A percentile compares a stretch with the other conserved stretches of the same genome.
These are phyloP conservation scores for Saksenaea oblongispora DNA, from an alignment of 371 early-diverging fungal genomes.

Conservation along the genomic window DNA sequence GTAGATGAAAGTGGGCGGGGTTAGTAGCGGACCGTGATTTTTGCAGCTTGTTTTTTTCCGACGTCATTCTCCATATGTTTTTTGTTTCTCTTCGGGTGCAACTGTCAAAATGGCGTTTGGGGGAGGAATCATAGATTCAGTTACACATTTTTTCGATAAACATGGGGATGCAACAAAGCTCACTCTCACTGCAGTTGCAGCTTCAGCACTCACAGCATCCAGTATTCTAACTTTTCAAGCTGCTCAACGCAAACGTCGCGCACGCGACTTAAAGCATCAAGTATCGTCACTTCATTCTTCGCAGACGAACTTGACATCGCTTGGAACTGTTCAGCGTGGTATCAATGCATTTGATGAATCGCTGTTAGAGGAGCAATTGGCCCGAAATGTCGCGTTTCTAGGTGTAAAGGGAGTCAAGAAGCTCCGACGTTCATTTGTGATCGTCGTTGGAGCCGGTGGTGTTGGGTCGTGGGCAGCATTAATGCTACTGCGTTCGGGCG, in stretches of 20 bases:
- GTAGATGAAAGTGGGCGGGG: too few relatives aligned
- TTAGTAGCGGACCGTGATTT: not conserved
- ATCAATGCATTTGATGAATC: slow-evolving; percentile 49
- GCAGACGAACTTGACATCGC: slow-evolving; percentile 20
- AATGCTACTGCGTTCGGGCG: slow-evolving; percentile 90
- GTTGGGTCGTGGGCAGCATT: slow-evolving; percentile 92
- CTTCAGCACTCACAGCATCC: slow-evolving; percentile 61
- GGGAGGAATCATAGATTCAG: slow-evolving; percentile 11
- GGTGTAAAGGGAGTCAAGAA: slow-evolving; percentile 76
- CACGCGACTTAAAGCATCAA: slow-evolving; percentile 24
- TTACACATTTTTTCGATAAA: slow-evolving; percentile 9
- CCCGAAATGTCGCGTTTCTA: slow-evolving; percentile 84
- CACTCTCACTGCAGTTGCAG: slow-evolving; percentile 55
- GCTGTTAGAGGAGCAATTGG: slow-evolving; percentile 82
- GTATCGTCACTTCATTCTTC: slow-evolving; percentile 4
- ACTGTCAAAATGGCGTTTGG: slow-evolving; percentile 10
- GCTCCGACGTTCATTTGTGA: slow-evolving; percentile 76
- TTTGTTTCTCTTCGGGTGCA: not conserved
- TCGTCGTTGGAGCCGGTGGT: slow-evolving; percentile 95
- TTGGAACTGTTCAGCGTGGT: slow-evolving; percentile 20
- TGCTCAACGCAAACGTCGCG: slow-evolving; percentile 36
- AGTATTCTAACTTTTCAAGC: slow-evolving; percentile 50
- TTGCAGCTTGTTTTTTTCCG: not conserved
- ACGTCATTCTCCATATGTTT: not conserved
- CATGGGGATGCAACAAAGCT: slow-evolving; percentile 25